Conservation (phyloP, 495 filamentous ascomycete species). For the Bacidia gigantensis region DNA sequence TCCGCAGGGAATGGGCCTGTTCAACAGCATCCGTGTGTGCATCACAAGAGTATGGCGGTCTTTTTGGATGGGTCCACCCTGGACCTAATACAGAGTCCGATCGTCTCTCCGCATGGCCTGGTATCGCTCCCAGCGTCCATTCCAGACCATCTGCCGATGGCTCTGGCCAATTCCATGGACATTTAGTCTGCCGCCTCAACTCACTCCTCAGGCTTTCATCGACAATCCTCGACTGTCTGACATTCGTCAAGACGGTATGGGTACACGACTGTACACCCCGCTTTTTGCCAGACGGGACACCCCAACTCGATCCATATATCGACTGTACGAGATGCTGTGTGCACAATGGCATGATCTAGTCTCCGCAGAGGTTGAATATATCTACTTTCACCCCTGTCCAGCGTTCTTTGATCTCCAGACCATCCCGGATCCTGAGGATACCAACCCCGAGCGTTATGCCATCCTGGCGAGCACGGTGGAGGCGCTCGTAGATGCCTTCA, state of each 20-base stretch:
- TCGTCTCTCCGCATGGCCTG: neutral
- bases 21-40: too few relatives aligned
- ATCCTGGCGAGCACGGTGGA: slow-evolving; percentile 27
- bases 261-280: slow-evolving; percentile 23
- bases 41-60: too few relatives aligned
- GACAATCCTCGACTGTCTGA: slow-evolving; percentile 7
- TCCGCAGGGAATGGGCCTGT: too few relatives aligned
- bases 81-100: neutral
- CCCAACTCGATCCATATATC: slow-evolving; percentile 27
- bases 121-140: neutral
- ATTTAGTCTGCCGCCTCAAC: neutral
- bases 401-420: slow-evolving; percentile 18
- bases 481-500: slow-evolving; percentile 27
- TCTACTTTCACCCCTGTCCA: slow-evolving; percentile 21
- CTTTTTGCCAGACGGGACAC: slow-evolving; percentile 28
- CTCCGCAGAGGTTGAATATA: slow-evolving; percentile 27
- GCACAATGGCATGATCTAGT: slow-evolving; percentile 19
- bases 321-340: slow-evolving; percentile 25
- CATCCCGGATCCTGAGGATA: slow-evolving; percentile 26
- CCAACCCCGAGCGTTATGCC: slow-evolving; percentile 27
- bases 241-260: slow-evolving; percentile 15
- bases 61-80: too few relatives aligned
- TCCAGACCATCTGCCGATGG: neutral
- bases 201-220: slow-evolving; percentile 7
- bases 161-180: neutral